Percentiles rank a stretch among this genome's conserved stretches.
These are phyloP conservation scores for Microstegium vimineum DNA, from an alignment of 176 grass and related monocot species.

Conservation along the genomic window DNA sequence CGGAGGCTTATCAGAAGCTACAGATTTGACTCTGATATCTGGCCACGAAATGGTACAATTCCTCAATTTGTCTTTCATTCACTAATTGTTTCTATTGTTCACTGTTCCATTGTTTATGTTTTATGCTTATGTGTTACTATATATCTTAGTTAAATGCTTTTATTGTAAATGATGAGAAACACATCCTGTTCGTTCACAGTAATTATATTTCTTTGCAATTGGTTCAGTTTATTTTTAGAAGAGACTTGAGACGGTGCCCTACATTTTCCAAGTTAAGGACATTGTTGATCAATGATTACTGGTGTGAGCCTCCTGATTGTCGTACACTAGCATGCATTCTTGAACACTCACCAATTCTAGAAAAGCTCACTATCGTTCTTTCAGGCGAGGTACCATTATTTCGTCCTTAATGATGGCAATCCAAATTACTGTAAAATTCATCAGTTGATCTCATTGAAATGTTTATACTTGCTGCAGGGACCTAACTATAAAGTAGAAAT, in stretches of 20 bases:
- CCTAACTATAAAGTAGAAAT: not conserved
- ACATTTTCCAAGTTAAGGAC: constrained; percentile 7
- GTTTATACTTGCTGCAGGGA: too few relatives aligned
- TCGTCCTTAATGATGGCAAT: too few relatives aligned
- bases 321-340: not conserved
- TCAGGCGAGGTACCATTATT: not conserved
- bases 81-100: not conserved
- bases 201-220: not conserved
- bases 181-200: too few relatives aligned
- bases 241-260: constrained; percentile 19
- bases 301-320: not conserved
- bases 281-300: not conserved
- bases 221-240: not conserved
- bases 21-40: not conserved
- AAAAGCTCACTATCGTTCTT: not conserved
- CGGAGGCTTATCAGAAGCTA: not conserved
- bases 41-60: not conserved
- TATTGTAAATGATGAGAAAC: not conserved
- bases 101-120: not conserved
- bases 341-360: not conserved
- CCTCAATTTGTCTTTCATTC: not conserved
- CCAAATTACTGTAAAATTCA: too few relatives aligned
- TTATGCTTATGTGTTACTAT: too few relatives aligned
- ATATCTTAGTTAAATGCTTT: not conserved
- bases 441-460: too few relatives aligned